Evolutionary conservation across 164 flowering plant genomes (phyloP), one percentile per base, ranked within the genome.

Genomic region (Vitis amurensis): DNA sequence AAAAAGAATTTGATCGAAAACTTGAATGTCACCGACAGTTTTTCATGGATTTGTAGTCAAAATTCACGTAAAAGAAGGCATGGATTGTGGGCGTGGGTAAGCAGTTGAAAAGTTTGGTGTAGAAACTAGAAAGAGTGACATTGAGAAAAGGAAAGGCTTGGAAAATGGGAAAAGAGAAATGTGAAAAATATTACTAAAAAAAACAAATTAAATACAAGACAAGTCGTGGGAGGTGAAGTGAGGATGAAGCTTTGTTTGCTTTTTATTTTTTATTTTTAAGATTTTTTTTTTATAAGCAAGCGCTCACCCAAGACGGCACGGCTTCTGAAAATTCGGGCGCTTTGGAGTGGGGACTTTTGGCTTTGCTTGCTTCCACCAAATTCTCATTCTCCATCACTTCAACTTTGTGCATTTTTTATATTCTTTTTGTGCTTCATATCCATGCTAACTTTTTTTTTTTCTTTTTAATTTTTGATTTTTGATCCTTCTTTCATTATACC

Each of bases 251-350:
- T 71, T 77, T 82, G 78, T 76, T 60, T 56, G 64, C 61, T 68
- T 65, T 57, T 37, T 61, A 50, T 37, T 57, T 61, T 23, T 23
- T 23, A 23, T 23, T 23, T 23, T 23, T 2, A 23, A 23, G 27
- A 23, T 37, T 3, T 37, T 3, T 37, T 37, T 37, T 3, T 37
- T 4, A 37, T 3, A 37, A 19, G 62, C 70, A 19, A 30, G 74
- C 62, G 76, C 68, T 55, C 85, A 70, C 79, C 90, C 91, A 82
- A 75, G 76, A 86, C 90, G 94, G 94, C 94, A 89, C 94, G 94
- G 82, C 84, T 83, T 76, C 89, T 84, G 74, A 83, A 81, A 80
- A 65, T 66, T 68, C 3, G 82, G 83, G 58, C 30, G 59, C 72
- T 55, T 71, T 69, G 74, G 56, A 63, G 58, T 63, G 29, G 16